Evolutionary conservation across 257 asterid genomes (phyloP).

Genomic region (Gynochthodes officinalis): DNA sequence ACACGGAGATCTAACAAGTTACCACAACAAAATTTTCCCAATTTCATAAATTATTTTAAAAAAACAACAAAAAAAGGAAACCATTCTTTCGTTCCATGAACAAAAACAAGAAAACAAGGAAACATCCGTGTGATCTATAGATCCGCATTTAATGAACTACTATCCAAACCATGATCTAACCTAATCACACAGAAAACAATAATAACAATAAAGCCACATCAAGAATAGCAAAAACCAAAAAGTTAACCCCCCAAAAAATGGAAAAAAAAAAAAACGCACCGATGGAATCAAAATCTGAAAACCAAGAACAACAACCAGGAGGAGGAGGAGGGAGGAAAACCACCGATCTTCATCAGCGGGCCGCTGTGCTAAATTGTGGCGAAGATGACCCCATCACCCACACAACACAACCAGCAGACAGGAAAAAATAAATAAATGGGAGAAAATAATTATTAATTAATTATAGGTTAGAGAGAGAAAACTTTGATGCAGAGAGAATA

Average conservation of each 20-base stretch:
- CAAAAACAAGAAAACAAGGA: not conserved
- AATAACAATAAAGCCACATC: not conserved
- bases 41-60: not conserved
- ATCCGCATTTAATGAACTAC: slow-evolving; percentile 15
- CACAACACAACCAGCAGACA: slow-evolving; percentile 20
- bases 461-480: slow-evolving; percentile 23
- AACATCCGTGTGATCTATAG: slow-evolving; percentile 8
- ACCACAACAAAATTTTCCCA: not conserved
- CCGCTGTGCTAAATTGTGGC: slow-evolving; percentile 35
- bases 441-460: slow-evolving; percentile 12
- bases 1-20: slow-evolving; percentile 11
- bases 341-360: slow-evolving; percentile 62
- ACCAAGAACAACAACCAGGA: slow-evolving; percentile 22
- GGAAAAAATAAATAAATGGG: slow-evolving; percentile 17
- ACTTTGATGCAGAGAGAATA: slow-evolving; percentile 18
- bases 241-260: too few species aligned
- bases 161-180: slow-evolving; percentile 4
- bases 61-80: not conserved
- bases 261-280: slow-evolving; percentile 17
- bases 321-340: slow-evolving; percentile 25
- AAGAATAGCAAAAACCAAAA: not conserved
- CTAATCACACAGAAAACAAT: not conserved
- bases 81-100: not conserved
- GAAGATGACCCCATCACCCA: slow-evolving; percentile 39
- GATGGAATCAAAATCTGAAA: slow-evolving; percentile 29